phyloP scores from a whole-genome alignment of 2,329 filamentous ascomycete species.

The Exophiala bonariae region DNA sequence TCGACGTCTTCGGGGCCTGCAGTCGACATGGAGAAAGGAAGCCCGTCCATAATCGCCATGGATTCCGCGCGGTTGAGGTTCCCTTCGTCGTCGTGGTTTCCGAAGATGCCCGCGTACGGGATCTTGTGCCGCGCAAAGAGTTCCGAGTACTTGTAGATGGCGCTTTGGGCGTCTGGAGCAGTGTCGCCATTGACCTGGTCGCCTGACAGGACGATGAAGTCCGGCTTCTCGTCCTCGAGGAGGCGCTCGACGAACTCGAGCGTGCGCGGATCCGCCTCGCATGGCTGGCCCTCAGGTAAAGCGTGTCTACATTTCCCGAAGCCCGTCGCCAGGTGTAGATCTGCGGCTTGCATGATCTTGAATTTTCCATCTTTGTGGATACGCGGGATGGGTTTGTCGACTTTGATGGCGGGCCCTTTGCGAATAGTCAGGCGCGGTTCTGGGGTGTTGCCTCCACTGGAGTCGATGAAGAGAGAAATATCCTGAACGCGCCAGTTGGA shows the following conservation, averaged over 20 bases:
- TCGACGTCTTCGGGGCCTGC: constrained; percentile 81
- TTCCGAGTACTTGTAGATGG: constrained; percentile 89
- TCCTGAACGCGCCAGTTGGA: constrained; percentile 80
- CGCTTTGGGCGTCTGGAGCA: constrained; percentile 84
- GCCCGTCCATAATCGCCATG: constrained; percentile 81
- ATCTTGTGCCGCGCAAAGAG: constrained; percentile 84
- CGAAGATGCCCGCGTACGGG: constrained; percentile 91
- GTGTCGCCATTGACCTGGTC: constrained; percentile 96
- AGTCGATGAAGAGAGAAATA: constrained; percentile 70
- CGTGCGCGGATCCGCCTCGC: constrained; percentile 88
- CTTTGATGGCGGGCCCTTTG: constrained; percentile 63
- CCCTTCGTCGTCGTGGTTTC: constrained; percentile 95
- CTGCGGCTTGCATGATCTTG: constrained; percentile 96
- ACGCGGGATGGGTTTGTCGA: constrained; percentile 69
- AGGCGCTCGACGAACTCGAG: constrained; percentile 83
- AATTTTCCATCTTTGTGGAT: constrained; percentile 89
- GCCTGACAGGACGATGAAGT: constrained; percentile 86
- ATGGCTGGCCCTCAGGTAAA: constrained; percentile 75
- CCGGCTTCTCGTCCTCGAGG: constrained; percentile 89
- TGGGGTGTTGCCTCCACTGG: constrained; percentile 57
- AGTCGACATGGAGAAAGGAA: constrained; percentile 86
- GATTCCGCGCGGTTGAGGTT: constrained; percentile 73
- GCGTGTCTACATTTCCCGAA: constrained; percentile 82
- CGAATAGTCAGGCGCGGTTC: constrained; percentile 77
- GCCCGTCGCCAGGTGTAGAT: constrained; percentile 90